Base-by-base conservation (phyloP, 75 land plant species). In the Sequoiadendron giganteum region DNA sequence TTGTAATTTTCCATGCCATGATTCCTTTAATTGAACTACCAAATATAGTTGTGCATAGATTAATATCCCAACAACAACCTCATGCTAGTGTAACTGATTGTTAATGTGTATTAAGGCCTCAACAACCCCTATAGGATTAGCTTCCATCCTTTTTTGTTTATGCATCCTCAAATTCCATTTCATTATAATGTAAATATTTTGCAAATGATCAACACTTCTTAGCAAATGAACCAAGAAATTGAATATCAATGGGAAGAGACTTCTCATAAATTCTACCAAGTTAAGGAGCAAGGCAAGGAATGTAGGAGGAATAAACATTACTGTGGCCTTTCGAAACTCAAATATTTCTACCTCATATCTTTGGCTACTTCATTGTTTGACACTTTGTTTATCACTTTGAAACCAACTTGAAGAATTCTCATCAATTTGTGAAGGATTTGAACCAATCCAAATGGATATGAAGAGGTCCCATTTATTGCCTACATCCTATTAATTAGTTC, bases 121-220 rank as follows among this genome's bases (percentile, higher is more conserved):
- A 70, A 98, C 99, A 11, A 97, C 97, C 87, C 97, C 91, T 56
- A 97, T 97, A 42, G 96, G 99, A 88, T 95, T 93, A 28, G 94
- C 93, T 72, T 97, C 97, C 93, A 91, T 95, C n/a, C 89, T 92
- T 96, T 87, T 93, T 93, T 1, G 96, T 89, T 42, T 90, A 90
- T 55, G 96, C 99, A 88, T 93, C 94, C 90, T 98, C 99, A 89
- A 98, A 98, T 89, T 97, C 99, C 99, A 97, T 97, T 92, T 98
- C 99, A 85, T 98, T 98, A 93, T 98, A 98, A 88, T 98, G 99
- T 87, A 98, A 87, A 86, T 99, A 99, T 88, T 98, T 98, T n/a
- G 99, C 99, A 94, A 96, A 98, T 77, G 98, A 96, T 86, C 96
- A 97, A 90, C 99, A 98, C 98, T 97, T 98, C 72, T 98, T 99